Evolutionary conservation across 163 green algal genomes (phyloP).

Genomic region (Chlamydomonas reinhardtii): DNA sequence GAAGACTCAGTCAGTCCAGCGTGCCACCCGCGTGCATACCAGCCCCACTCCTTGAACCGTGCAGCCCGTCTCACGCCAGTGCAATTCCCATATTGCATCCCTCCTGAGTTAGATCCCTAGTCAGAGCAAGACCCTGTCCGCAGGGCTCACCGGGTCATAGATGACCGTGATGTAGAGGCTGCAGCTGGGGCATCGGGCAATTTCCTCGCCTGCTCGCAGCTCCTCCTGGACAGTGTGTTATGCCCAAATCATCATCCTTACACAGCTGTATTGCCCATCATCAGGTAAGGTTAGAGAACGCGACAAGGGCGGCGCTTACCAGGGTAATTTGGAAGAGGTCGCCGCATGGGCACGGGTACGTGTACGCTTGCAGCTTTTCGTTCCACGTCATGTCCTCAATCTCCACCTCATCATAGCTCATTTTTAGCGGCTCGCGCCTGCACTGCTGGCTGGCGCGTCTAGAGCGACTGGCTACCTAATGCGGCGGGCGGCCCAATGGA

Average conservation of each 20-base stretch:
- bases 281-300: not conserved
- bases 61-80: no score
- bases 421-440: constrained; percentile 19
- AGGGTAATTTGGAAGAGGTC: constrained; percentile 98
- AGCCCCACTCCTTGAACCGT: no score
- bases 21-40: no score
- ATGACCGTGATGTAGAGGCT: constrained; percentile 95
- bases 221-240: constrained; percentile 85
- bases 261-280: no score
- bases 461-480: no score
- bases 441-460: no score
- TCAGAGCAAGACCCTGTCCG: no score
- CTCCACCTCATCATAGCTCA: constrained; percentile 95
- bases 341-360: constrained; percentile 95
- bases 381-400: constrained; percentile 99
- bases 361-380: constrained; percentile 92
- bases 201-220: constrained; percentile 90
- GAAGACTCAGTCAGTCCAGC: no score
- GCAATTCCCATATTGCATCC: no score
- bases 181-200: constrained; percentile 94
- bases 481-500: no score
- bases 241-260: not conserved
- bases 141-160: constrained; percentile 82
- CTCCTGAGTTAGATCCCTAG: no score
- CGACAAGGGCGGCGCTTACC: constrained; percentile 55